Conservation (phyloP, 2,329 filamentous ascomycete species). For the Cercospora sesami region DNA sequence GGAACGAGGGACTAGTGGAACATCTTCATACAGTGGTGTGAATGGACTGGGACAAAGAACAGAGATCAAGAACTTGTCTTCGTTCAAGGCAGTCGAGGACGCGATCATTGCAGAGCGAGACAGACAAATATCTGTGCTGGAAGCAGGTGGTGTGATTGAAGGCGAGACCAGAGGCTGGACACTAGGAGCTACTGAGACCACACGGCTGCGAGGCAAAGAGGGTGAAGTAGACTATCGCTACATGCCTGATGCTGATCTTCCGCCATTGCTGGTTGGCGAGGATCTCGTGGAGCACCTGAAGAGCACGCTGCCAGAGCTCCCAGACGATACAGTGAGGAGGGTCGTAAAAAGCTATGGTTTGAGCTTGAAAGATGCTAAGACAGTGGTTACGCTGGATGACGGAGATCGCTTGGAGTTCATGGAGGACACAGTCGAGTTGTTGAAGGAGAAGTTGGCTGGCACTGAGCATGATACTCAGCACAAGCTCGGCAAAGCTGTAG, state of each 20-base stretch:
- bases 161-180: conserved; percentile 95
- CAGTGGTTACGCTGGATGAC: conserved; percentile 73
- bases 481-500: conserved; percentile 51
- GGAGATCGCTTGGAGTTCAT: conserved; percentile 82
- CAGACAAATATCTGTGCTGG: conserved; percentile 78
- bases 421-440: conserved; percentile 60
- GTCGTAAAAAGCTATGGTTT: conserved; percentile 62
- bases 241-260: conserved; percentile 94
- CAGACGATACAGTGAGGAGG: conserved; percentile 64
- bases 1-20: conserved; percentile 48
- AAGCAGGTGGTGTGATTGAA: conserved; percentile 70
- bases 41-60: conserved; percentile 77
- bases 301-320: conserved; percentile 65
- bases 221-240: conserved; percentile 97
- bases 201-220: conserved; percentile 83
- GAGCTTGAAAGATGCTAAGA: conserved; percentile 77
- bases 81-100: conserved; percentile 92
- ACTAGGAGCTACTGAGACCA: conserved; percentile 78
- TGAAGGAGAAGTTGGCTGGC: conserved; percentile 40
- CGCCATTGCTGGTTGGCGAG: conserved; percentile 71
- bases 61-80: conserved; percentile 96
- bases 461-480: conserved; percentile 23
- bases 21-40: conserved; percentile 58
- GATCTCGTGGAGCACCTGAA: conserved; percentile 67
- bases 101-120: conserved; percentile 89